A percentile compares a stretch with the other conserved stretches of the same genome.
Conservation (phyloP, 169 alveolate genomes). For the Eimeria falciformis region DNA sequence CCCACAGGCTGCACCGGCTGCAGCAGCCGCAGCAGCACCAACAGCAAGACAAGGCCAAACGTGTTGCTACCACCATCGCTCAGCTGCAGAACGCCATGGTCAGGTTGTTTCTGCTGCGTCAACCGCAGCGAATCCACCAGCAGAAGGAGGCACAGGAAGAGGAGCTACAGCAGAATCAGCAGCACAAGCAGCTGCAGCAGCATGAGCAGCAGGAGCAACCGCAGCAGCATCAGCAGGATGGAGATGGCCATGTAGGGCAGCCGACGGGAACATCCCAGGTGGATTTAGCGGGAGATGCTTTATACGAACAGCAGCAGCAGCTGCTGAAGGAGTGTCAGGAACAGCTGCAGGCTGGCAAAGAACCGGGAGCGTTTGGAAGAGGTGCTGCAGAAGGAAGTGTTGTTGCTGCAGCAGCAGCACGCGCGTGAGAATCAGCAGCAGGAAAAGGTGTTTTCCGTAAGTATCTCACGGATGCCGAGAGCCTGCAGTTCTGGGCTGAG, state of each 20-base stretch:
- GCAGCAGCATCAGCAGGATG: slow-evolving; percentile 26
- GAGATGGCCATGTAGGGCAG: not conserved
- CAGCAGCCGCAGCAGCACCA: slow-evolving; percentile 36
- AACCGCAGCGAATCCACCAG: slow-evolving; percentile 9
- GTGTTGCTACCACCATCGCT: not conserved
- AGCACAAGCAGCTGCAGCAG: not conserved
- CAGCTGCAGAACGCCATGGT: slow-evolving; percentile 34
- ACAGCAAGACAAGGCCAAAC: not conserved
- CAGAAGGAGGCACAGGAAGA: not conserved
- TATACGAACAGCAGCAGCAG: not conserved
- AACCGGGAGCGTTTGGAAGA: not conserved
- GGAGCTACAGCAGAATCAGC: not conserved
- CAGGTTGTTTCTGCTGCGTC: slow-evolving; percentile 34
- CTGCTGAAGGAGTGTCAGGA: not conserved
- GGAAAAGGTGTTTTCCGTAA: not conserved
- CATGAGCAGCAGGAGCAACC: slow-evolving; percentile 8
- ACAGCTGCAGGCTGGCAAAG: not conserved
- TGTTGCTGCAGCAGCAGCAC: not conserved
- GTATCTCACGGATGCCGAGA: not conserved
- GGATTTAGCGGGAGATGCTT: not conserved
- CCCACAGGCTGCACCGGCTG: slow-evolving; percentile 35
- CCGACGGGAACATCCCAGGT: not conserved
- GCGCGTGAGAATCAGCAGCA: not conserved
- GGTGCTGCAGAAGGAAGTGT: not conserved
- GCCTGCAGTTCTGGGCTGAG: not conserved